Percentiles rank a stretch among this genome's conserved stretches.
phyloP scores from a whole-genome alignment of 768 basidiomycete genomes.

The Phanerodontia chrysosporium region DNA sequence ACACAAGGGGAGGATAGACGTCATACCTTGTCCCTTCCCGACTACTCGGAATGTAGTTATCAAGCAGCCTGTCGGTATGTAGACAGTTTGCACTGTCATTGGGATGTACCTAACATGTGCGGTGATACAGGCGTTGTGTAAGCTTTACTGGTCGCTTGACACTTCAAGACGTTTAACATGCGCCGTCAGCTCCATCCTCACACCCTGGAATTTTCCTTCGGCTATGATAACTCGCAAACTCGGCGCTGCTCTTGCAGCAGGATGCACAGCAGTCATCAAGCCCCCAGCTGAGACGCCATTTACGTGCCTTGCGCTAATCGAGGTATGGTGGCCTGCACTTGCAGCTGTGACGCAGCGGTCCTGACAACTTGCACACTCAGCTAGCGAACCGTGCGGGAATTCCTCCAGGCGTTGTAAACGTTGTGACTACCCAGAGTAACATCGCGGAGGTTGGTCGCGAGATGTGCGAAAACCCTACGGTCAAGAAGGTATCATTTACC shows the following conservation, averaged over 20 bases:
- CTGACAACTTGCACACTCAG: constrained; percentile 32
- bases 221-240: constrained; percentile 94
- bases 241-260: constrained; percentile 86
- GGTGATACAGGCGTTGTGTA: constrained; percentile 44
- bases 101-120: constrained; percentile 31
- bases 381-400: constrained; percentile 86
- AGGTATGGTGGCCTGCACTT: constrained; percentile 41
- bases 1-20: constrained; percentile 42
- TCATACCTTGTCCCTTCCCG: constrained; percentile 71
- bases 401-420: constrained; percentile 92
- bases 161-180: background rate
- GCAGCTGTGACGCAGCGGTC: no score
- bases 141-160: constrained; percentile 7
- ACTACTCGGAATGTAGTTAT: constrained; percentile 81
- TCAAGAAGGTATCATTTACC: constrained; percentile 91
- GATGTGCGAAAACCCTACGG: constrained; percentile 81
- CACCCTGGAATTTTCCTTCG: constrained; percentile 93
- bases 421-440: constrained; percentile 85
- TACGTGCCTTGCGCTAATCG: constrained; percentile 86
- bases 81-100: background rate
- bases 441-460: constrained; percentile 87
- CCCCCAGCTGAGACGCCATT: constrained; percentile 95
- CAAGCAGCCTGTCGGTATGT: constrained; percentile 85
- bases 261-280: constrained; percentile 95
- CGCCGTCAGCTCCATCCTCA: constrained; percentile 60